Conservation (phyloP, 371 early-diverging fungal species). For the Mortierella sp. region DNA sequence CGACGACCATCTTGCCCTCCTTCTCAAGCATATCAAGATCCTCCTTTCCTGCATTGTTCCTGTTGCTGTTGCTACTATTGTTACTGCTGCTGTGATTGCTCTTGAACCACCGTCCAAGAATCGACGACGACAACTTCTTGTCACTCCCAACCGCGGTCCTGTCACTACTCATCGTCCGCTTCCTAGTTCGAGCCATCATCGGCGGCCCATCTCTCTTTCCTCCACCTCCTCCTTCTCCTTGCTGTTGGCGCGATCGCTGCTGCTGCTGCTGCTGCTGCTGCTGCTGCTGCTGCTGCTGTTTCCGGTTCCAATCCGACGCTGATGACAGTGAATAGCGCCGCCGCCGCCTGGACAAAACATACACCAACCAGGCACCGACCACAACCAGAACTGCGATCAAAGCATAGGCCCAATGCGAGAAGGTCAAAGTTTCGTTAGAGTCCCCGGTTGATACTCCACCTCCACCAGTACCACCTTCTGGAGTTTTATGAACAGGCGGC, state of each 20-base stretch:
- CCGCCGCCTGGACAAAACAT: constrained; percentile 13
- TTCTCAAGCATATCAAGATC: neutral
- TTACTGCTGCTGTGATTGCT: neutral
- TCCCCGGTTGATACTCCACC: neutral
- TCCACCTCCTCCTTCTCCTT: neutral
- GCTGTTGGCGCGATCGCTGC: neutral
- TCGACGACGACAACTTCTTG: neutral
- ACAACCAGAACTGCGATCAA: constrained; percentile 11
- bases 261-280: neutral
- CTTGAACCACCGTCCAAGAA: neutral
- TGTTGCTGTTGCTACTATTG: neutral
- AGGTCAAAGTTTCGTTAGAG: neutral
- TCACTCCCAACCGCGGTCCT: neutral
- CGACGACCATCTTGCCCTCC: neutral
- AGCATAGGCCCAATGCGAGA: constrained; percentile 23
- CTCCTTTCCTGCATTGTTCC: too few relatives aligned
- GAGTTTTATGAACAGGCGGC: neutral
- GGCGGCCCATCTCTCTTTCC: neutral
- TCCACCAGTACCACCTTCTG: neutral
- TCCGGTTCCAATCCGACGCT: neutral
- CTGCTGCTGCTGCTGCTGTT: neutral
- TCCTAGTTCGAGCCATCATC: neutral
- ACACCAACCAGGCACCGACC: constrained; percentile 4
- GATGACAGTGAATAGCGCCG: too few relatives aligned
- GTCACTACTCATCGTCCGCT: constrained; percentile 15